A percentile compares a stretch with the other conserved stretches of the same genome.
These are phyloP conservation scores for Jackrogersella minutella DNA, from an alignment of 495 filamentous ascomycete genomes.

Conservation along the genomic window DNA sequence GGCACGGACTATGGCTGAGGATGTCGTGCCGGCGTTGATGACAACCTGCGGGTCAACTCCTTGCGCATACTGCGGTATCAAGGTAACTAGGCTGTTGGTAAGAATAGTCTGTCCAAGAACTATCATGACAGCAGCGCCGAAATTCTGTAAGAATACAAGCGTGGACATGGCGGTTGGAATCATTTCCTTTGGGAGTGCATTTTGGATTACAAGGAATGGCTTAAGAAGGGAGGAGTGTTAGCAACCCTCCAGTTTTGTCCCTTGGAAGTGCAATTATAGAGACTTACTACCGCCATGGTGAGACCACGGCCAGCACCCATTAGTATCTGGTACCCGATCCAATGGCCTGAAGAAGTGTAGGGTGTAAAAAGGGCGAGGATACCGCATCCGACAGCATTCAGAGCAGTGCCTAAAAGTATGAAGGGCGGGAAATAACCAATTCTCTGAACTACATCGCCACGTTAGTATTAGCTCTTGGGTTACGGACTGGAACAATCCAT, in stretches of 20 bases:
- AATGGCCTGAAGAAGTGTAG: conserved; percentile 52
- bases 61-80: conserved; percentile 40
- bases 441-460: conserved; percentile 19
- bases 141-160: conserved; percentile 46
- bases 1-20: background rate
- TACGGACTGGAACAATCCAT: background rate
- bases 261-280: too few species aligned
- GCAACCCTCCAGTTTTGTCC: too few species aligned
- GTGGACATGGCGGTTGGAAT: conserved; percentile 44
- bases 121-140: conserved; percentile 45
- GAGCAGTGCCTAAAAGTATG: conserved; percentile 55
- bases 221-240: background rate
- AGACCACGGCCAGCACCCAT: conserved; percentile 58
- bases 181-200: conserved; percentile 19
- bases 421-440: conserved; percentile 60
- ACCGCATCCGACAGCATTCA: conserved; percentile 61
- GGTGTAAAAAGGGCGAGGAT: conserved; percentile 53
- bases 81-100: conserved; percentile 34
- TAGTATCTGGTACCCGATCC: conserved; percentile 67
- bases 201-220: conserved; percentile 41
- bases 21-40: conserved; percentile 45
- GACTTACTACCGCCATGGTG: conserved; percentile 50
- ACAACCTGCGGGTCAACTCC: conserved; percentile 40
- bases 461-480: background rate
- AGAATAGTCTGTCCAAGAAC: conserved; percentile 45